Evolutionary conservation across 2,329 filamentous ascomycete genomes (phyloP), one percentile per base, ranked within the genome.

Genomic region (Escovopsis sp.): DNA sequence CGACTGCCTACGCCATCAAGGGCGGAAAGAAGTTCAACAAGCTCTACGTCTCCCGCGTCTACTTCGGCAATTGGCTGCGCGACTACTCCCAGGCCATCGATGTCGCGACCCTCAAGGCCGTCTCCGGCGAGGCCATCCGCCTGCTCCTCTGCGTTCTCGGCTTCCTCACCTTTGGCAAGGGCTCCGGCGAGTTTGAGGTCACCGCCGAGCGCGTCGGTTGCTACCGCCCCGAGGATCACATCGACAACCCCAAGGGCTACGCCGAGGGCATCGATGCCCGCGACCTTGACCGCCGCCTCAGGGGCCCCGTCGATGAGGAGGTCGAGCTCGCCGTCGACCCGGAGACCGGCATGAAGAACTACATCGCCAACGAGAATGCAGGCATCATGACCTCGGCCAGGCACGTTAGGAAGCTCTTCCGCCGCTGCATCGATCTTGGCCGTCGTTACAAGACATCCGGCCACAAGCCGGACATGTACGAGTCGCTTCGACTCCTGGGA

Each of bases 51-150:
- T 82, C 87, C 43, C 75, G 86, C 41, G 82, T 92, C 43, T 94
- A 94, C 64, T 94, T 94, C 62, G 87, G 87, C 44, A 94, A 94
- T 64, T 94, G 87, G 82, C 63, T 88, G 28, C 71, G 83, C 40
- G 83, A 88, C 60, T 90, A 90, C 54, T 86, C 79, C 11, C 82
- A 88, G 50, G 83, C 82, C 26, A 69, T 88, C 54, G 83, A 88
- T 49, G 77, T 87, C 11, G 80, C 80, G 33, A 84, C 78, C 40
- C 74, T 94, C 60, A 94, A 94, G 63, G 73, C 79, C 48, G 86
- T 94, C 43, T 88, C 82, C 37, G 79, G 84, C 35, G 85, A 93
- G 58, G 86, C 86, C 39, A 93, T 94, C 51, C 79, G 87, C 25
- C 80, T 94, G 33, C 65, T 94, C 12, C 72, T 94, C 37, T 93